These are phyloP conservation scores for Trichoderma virens DNA, from an alignment of 495 filamentous ascomycete species.

Conservation along the genomic window DNA sequence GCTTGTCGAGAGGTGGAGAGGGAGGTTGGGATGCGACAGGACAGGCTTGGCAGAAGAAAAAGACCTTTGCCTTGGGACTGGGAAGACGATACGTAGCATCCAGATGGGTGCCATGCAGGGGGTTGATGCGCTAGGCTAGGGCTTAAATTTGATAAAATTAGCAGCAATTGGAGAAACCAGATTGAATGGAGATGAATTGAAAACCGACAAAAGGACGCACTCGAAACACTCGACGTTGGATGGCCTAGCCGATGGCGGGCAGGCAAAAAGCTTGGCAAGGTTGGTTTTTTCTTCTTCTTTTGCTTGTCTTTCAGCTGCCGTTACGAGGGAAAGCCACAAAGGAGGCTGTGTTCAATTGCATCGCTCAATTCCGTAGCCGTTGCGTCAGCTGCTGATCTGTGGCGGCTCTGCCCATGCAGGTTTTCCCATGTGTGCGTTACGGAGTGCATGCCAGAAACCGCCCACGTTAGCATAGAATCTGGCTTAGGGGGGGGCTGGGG, in stretches of 20 bases:
- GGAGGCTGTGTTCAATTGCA: background rate
- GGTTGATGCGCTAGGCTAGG: background rate
- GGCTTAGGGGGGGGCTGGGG: background rate
- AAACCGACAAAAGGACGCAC: background rate
- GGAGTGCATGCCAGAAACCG: background rate
- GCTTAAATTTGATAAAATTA: slow-evolving; percentile 4
- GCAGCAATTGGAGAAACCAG: background rate
- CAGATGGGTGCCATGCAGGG: background rate
- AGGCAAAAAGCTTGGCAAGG: too few relatives aligned
- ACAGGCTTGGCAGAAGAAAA: too few relatives aligned
- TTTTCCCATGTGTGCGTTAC: background rate
- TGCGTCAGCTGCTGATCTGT: background rate
- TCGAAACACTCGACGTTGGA: background rate
- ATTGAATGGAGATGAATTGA: background rate
- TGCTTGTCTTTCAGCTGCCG: background rate
- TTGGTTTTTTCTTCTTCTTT: too few relatives aligned
- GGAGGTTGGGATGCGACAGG: too few relatives aligned
- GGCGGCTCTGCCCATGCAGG: background rate
- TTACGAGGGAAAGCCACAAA: background rate
- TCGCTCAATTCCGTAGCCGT: background rate
- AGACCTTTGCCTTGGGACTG: too few relatives aligned
- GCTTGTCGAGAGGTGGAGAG: too few relatives aligned
- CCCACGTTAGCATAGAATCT: background rate
- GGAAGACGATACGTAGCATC: too few relatives aligned
- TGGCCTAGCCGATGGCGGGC: too few relatives aligned